phyloP scores from a whole-genome alignment of 139 green algal species.

The Astrephomene gubernaculifera region DNA sequence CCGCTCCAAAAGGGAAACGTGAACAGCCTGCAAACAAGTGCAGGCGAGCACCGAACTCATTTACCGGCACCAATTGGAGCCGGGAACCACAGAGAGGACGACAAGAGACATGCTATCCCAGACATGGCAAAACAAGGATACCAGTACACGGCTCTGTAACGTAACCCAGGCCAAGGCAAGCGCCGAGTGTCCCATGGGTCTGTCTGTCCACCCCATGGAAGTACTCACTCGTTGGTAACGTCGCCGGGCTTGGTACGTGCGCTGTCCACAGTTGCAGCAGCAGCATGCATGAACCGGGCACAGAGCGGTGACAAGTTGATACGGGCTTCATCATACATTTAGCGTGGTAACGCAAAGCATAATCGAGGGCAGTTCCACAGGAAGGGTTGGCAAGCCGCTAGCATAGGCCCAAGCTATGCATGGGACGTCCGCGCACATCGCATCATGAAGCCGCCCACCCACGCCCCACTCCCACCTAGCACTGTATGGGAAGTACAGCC shows the following conservation, averaged over 20 bases:
- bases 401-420: not conserved
- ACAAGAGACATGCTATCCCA: not conserved
- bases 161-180: not conserved
- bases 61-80: no score
- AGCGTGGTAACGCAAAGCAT: no score
- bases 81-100: no score
- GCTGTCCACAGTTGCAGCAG: no score
- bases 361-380: not conserved
- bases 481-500: slow-evolving; percentile 19
- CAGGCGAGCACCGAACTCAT: no score
- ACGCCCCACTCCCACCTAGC: not conserved
- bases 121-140: not conserved
- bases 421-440: no score
- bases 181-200: not conserved
- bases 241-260: no score
- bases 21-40: not conserved
- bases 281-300: no score
- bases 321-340: not conserved
- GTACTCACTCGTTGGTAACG: no score
- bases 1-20: slow-evolving; percentile 34
- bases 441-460: not conserved
- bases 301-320: not conserved
- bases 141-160: not conserved
- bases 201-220: no score
- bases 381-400: not conserved